A percentile compares a stretch with the other conserved stretches of the same genome.
Conservation (phyloP, 2,329 filamentous ascomycete species). For the Monilinia vaccinii-corymbosi region DNA sequence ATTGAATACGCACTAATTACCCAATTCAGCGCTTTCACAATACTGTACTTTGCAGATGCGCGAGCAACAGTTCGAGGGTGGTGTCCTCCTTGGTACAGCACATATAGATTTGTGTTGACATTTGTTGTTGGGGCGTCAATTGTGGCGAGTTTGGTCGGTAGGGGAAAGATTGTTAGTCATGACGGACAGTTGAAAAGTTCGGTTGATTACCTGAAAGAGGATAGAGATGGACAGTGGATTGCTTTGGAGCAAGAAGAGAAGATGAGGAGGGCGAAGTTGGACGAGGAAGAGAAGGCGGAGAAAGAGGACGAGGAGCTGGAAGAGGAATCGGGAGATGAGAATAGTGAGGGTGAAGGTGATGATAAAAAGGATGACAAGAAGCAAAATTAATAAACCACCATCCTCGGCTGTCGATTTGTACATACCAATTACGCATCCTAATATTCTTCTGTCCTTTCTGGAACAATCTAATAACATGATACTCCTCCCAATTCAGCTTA, state of each 20-base stretch:
- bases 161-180: slow-evolving; percentile 48
- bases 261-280: slow-evolving; percentile 17
- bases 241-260: slow-evolving; percentile 26
- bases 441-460: neutral
- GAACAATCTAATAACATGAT: neutral
- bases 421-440: neutral
- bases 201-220: slow-evolving; percentile 24
- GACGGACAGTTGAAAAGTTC: slow-evolving; percentile 26
- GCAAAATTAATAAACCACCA: neutral
- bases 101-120: slow-evolving; percentile 86
- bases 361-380: neutral
- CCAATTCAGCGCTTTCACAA: slow-evolving; percentile 78
- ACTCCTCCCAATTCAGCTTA: neutral
- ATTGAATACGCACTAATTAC: slow-evolving; percentile 76
- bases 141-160: slow-evolving; percentile 69
- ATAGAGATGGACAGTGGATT: slow-evolving; percentile 25
- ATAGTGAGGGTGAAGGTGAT: slow-evolving; percentile 29
- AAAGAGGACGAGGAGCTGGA: slow-evolving; percentile 12
- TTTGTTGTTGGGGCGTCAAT: slow-evolving; percentile 81
- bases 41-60: slow-evolving; percentile 77
- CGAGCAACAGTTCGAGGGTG: slow-evolving; percentile 65
- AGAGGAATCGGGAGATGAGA: slow-evolving; percentile 26
- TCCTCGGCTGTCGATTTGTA: neutral
- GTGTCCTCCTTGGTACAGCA: slow-evolving; percentile 77
- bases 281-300: slow-evolving; percentile 15